Conservation (phyloP, 371 early-diverging fungal species). For the Funneliformis caledonium region DNA sequence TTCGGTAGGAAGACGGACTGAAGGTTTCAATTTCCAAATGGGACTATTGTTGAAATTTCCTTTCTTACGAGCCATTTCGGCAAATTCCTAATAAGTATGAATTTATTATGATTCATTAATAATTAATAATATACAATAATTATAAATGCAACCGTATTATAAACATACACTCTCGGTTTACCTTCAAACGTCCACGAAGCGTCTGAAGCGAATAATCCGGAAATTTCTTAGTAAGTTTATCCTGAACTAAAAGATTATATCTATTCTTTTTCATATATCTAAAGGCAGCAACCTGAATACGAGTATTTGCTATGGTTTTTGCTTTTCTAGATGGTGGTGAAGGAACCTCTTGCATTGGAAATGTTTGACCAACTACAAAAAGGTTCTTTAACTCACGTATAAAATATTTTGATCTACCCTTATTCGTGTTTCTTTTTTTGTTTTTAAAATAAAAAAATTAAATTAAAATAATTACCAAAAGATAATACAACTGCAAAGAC, state of each 20-base stretch:
- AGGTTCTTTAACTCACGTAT: slow-evolving; percentile 85
- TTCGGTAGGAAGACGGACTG: slow-evolving; percentile 84
- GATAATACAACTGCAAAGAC: neutral
- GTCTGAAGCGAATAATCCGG: slow-evolving; percentile 86
- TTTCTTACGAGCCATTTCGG: slow-evolving; percentile 87
- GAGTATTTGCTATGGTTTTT: slow-evolving; percentile 89
- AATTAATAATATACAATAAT: neutral
- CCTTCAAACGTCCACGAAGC: slow-evolving; percentile 85
- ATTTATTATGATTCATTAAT: neutral
- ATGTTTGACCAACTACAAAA: slow-evolving; percentile 97
- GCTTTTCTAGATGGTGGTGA: slow-evolving; percentile 97
- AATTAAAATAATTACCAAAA: neutral
- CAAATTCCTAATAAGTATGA: slow-evolving; percentile 57
- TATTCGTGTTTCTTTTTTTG: slow-evolving; percentile 58
- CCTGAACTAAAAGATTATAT: slow-evolving; percentile 74
- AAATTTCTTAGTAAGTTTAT: slow-evolving; percentile 76
- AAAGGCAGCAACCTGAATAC: slow-evolving; percentile 92
- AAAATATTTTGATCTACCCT: slow-evolving; percentile 79
- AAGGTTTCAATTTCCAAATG: slow-evolving; percentile 92
- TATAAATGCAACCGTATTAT: neutral
- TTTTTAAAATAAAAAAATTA: neutral
- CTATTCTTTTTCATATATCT: slow-evolving; percentile 85
- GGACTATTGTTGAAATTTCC: slow-evolving; percentile 91
- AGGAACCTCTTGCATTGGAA: slow-evolving; percentile 96
- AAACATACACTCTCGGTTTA: neutral